phyloP scores from a whole-genome alignment of 257 asterid genomes.

The Solanum bulbocastanum region DNA sequence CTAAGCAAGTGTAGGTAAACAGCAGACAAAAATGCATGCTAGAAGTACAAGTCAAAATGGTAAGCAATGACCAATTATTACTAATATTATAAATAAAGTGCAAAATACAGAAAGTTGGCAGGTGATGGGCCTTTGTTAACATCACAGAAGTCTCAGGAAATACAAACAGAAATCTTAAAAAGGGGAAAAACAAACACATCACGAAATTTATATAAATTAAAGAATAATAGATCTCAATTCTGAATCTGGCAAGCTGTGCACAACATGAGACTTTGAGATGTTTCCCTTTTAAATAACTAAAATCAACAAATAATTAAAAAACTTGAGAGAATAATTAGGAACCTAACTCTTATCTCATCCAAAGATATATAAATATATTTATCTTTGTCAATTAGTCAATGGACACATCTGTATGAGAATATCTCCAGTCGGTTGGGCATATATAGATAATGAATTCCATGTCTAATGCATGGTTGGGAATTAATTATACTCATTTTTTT shows the following conservation, averaged over 20 bases:
- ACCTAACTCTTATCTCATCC: not conserved
- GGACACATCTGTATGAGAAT: not conserved
- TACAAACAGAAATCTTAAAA: not conserved
- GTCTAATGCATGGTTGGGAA: not conserved
- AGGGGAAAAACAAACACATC: not conserved
- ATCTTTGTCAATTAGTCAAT: not conserved
- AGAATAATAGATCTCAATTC: not conserved
- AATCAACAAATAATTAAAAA: not conserved
- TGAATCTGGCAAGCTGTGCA: not conserved
- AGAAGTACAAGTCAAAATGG: not conserved
- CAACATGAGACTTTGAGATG: not conserved
- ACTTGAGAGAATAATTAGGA: not conserved
- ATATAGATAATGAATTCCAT: not conserved
- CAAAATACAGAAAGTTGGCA: not conserved
- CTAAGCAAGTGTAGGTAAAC: not conserved
- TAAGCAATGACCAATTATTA: not conserved
- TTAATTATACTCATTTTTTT: no score
- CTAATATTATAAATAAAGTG: not conserved
- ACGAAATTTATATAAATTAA: not conserved
- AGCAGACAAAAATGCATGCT: not conserved
- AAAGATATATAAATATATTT: not conserved
- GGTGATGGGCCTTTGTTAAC: not conserved
- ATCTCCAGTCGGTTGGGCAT: not conserved
- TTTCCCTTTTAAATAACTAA: not conserved
- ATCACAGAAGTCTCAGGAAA: not conserved